Conservation (phyloP, 768 basidiomycete genomes). For the Boletus tomentosulus region DNA sequence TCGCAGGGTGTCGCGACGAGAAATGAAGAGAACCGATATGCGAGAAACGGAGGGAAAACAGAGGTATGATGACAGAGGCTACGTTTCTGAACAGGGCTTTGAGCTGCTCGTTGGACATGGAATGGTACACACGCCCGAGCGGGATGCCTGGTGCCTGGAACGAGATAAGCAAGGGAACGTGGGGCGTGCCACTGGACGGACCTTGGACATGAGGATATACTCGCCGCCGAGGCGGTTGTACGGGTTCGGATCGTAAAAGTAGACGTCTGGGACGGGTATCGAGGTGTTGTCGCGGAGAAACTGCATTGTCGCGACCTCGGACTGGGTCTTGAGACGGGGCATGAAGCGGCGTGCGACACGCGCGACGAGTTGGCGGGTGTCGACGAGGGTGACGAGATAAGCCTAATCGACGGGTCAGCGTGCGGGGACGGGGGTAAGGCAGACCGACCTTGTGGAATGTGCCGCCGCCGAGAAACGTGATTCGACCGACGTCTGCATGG, state of each 20-base stretch:
- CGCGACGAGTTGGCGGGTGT: slow-evolving; percentile 62
- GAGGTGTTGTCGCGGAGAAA: slow-evolving; percentile 67
- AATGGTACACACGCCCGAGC: slow-evolving; percentile 66
- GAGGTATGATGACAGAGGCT: slow-evolving; percentile 61
- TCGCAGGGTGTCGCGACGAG: no score
- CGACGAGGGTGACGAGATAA: slow-evolving; percentile 66
- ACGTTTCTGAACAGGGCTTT: slow-evolving; percentile 64
- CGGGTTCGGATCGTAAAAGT: slow-evolving; percentile 77
- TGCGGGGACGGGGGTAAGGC: neutral
- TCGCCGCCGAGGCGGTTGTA: slow-evolving; percentile 83
- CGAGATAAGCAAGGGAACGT: no score
- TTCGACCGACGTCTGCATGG: slow-evolving; percentile 60
- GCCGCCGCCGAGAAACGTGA: slow-evolving; percentile 73
- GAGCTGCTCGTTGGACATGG: slow-evolving; percentile 61
- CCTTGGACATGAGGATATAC: slow-evolving; percentile 86
- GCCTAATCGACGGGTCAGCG: slow-evolving; percentile 45
- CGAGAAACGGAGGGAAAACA: slow-evolving; percentile 75
- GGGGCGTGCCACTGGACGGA: no score
- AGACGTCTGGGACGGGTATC: slow-evolving; percentile 72
- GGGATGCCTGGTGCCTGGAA: slow-evolving; percentile 74
- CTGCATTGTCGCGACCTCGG: slow-evolving; percentile 82
- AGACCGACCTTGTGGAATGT: slow-evolving; percentile 76
- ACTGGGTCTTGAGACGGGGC: slow-evolving; percentile 83
- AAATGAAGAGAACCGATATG: slow-evolving; percentile 74
- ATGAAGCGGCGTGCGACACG: slow-evolving; percentile 82